Base-by-base conservation (phyloP, 192 early-diverging fungal species). In the Coemansia sp. region DNA sequence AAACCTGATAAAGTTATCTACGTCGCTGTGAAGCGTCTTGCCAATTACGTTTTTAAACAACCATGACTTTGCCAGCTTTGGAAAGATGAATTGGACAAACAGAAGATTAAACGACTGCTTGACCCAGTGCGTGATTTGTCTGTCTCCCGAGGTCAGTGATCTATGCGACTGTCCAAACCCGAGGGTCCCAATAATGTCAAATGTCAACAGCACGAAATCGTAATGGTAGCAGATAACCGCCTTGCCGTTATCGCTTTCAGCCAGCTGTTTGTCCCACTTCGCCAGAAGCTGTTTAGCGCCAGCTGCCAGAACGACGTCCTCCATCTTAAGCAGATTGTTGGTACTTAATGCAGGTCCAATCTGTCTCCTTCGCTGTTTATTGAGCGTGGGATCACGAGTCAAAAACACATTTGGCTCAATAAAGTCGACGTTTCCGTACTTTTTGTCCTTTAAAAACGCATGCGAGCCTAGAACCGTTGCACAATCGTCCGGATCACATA, bases 101-200 rank as follows among this genome's bases (percentile, higher is more conserved):
- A 76, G 51, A 32, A 81, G 65, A 21, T 45, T 47, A 9, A 74
- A 69, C n/a, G 73, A 54, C 41, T 68, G 65, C 18, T 71, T 56
- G 11, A 80, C 78, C 78, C 77, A 74, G 26, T 62, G 43, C 16
- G 75, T 57, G 1, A 84, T 64, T 21, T 41, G 32, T 0, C 54
- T 52, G 65, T 84, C 74, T 41, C 72, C 69, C 6, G 67, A 68
- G 8, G 68, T 74, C 61, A 83, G 65, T 22, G 74, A 72, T 18
- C 76, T 52, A 26, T 77, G 73, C 13, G 66, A 26, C 6, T 70
- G 63, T 1, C 79, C 79, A 54, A 77, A 82, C 10, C 74, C 79
- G 19, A 82, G 63, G 4, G 74, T 67, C 39, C 71, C 55, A 13
- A 82, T 82, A 0, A 82, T 46, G 45, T 82, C 79, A 62, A 82